These are phyloP conservation scores for Penicillium turbatum DNA, from an alignment of 495 filamentous ascomycete species.

Conservation along the genomic window DNA sequence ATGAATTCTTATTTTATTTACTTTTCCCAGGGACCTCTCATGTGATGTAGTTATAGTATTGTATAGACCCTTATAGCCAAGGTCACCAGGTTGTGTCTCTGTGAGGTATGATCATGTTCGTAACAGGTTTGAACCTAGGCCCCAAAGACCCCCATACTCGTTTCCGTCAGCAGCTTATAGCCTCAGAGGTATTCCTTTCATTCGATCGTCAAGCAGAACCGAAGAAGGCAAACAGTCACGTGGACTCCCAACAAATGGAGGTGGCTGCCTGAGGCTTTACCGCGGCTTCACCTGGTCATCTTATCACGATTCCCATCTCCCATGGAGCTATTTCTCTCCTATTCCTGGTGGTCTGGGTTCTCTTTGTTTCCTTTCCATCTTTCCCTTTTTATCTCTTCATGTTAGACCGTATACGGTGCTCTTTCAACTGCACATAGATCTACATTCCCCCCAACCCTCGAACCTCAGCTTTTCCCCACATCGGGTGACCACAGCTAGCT, in stretches of 20 bases:
- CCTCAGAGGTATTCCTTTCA: no score
- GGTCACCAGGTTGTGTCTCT: background rate
- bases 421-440: slow-evolving; percentile 11
- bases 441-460: slow-evolving; percentile 5
- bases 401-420: slow-evolving; percentile 11
- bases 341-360: background rate
- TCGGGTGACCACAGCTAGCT: slow-evolving; percentile 16
- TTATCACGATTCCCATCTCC: slow-evolving; percentile 9
- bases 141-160: background rate
- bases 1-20: slow-evolving; percentile 3
- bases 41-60: slow-evolving; percentile 5
- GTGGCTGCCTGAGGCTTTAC: slow-evolving; percentile 21
- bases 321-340: slow-evolving; percentile 12
- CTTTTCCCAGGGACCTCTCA: background rate
- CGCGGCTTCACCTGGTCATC: slow-evolving; percentile 14
- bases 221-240: background rate
- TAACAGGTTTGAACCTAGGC: background rate
- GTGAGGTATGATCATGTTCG: background rate
- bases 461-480: slow-evolving; percentile 14
- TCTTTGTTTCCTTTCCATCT: background rate
- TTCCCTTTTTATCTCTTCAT: slow-evolving; percentile 8
- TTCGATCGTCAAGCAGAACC: no score
- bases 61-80: background rate
- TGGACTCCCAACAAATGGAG: slow-evolving; percentile 16
- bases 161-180: background rate